phyloP scores from a whole-genome alignment of 495 filamentous ascomycete species.

The Trichocladium uniseriatum region DNA sequence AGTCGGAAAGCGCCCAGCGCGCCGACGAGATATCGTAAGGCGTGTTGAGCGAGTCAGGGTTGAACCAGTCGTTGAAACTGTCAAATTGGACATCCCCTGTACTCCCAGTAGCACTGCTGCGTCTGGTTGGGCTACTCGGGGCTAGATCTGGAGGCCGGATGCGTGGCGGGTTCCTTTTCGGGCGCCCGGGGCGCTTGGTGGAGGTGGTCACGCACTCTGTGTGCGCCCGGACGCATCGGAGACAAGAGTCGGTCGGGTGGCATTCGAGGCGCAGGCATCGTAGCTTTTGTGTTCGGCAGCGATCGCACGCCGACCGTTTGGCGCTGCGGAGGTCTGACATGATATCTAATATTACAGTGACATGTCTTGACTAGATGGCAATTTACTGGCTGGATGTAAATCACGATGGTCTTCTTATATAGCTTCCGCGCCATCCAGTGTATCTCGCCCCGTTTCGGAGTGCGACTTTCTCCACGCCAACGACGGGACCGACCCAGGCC shows the following conservation, averaged over 20 bases:
- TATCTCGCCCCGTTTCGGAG: no score
- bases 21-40: background rate
- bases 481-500: no score
- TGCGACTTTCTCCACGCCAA: no score
- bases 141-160: background rate
- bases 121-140: background rate
- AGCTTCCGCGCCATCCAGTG: no score
- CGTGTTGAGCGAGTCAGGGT: background rate
- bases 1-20: background rate
- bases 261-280: background rate
- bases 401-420: no score
- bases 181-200: background rate
- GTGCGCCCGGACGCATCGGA: background rate
- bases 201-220: background rate
- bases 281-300: background rate
- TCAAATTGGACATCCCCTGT: background rate
- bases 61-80: background rate
- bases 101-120: background rate
- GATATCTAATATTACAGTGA: no score
- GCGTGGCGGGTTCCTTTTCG: background rate
- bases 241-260: background rate
- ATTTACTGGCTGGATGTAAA: no score
- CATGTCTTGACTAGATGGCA: no score
- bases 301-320: background rate
- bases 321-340: background rate